Base-by-base conservation (phyloP, 1,284 basidiomycete species). In the Moesziomyces antarcticus region DNA sequence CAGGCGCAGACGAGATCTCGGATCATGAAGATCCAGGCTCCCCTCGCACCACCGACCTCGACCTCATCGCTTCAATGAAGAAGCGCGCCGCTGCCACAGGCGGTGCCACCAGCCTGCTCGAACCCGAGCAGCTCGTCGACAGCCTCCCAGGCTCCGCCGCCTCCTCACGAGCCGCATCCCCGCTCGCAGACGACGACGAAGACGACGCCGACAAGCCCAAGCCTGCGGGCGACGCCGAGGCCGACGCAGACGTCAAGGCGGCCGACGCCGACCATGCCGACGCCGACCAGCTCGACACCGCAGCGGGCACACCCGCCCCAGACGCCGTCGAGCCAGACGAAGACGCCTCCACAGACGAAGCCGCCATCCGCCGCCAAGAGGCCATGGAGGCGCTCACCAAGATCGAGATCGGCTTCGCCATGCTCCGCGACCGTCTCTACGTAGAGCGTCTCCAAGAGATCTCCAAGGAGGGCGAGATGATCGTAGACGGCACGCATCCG, bases 401-500 rank as follows among this genome's bases (percentile, higher is more conserved):
- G 66, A 87, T 88, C 49, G 88, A 89, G 77, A 85, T 89, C 73
- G 86, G 87, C 40, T 88, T 88, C 65, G 88, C 88, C 1, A 84
- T 86, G 37, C 75, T 89, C 44, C 78, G 88, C 25, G 88, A 89
- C 77, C 84, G 86, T 40, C 84, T 89, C 21, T 88, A 88, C 76
- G 78, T 88, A 35, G 88, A 89, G 74, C 80, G 87, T 6, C 85
- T 88, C 79, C 85, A 87, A 54, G 88, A 89, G 69, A 85, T 88
- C 44, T 86, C 86, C 21, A 83, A 84, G 37, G 88, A 89, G 77
- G 86, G 87, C 61, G 85, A 87, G 27, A 86, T 87, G 84, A 85
- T 89, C 44, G 71, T 87, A 35, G 84, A 86, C 55, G 87, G 89
- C 35, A 88, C 88, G 1, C 93, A 95, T 78, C 93, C 93, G 0